Base-by-base conservation (phyloP, 164 flowering plant species). In the Protea cynaroides region DNA sequence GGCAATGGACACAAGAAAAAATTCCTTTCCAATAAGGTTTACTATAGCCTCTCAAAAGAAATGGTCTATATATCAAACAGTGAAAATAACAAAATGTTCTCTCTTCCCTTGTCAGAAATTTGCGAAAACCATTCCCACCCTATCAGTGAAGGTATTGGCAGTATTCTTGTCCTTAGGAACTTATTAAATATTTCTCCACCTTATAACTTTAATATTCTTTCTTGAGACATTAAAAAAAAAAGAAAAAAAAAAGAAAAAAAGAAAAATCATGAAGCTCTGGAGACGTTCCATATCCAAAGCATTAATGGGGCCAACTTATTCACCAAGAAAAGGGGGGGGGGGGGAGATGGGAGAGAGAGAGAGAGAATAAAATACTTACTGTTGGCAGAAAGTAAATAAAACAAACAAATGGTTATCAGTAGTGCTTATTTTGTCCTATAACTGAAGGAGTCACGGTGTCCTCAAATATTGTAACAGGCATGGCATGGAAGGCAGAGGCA, bases 401-500 rank as follows among this genome's bases (percentile, higher is more conserved):
- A 6, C 4, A 53, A 54, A 54, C 0, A 24, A 24, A 4, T 25
- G 38, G 58, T 24, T 11, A 1, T 3, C 4, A 24, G 19, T 55
- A 54, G 2, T 55, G 8, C 4, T 55, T 55, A 18, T 52, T 13
- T 10, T 46, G 14, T 46, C 24, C 25, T 12, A 4, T 15, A 15
- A 17, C 9, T 4, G 40, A 61, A 61, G 9, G 5, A 24, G 24
- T 62, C 17, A 25, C 21, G 24, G 19, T 51, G 15, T 54, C 36
- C 60, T 62, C 24, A 44, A 21, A 25, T 18, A 46, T 66, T 34
- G 69, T 54, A 8, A 59, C 76, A 95, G 99, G 83, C 91, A 60
- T 95, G 97, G 97, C 99, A 95, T 81, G 98, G 82, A 71, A 88
- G 88, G 79, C 99, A 92, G 78, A 88, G 97, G 72, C 97, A 92